phyloP scores from a whole-genome alignment of 306 rosid genomes.

The Gastrolobium bilobum region DNA sequence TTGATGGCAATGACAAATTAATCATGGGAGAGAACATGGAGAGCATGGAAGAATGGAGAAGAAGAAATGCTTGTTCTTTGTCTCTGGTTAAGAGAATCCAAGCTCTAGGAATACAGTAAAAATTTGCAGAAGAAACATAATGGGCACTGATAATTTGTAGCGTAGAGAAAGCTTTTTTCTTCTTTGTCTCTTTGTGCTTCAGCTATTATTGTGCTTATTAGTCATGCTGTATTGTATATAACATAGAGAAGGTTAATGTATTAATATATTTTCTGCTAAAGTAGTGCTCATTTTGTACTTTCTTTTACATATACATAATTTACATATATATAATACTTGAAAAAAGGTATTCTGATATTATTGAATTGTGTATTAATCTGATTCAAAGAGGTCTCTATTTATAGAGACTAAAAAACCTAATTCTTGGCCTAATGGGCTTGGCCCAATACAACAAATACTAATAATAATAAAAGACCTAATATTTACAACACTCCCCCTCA shows the following conservation, averaged over 20 bases:
- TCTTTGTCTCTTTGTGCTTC: slow-evolving; percentile 33
- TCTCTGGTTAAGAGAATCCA: slow-evolving; percentile 74
- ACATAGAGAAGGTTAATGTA: slow-evolving; percentile 31
- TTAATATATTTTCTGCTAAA: slow-evolving; percentile 37
- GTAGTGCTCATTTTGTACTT: slow-evolving; percentile 4
- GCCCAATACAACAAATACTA: too few species aligned
- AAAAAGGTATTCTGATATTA: too few species aligned
- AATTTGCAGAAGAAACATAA: slow-evolving; percentile 10
- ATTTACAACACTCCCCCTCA: too few species aligned
- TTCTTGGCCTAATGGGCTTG: too few species aligned
- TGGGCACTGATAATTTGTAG: slow-evolving; percentile 35
- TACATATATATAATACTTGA: too few species aligned
- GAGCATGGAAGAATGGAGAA: slow-evolving; percentile 72
- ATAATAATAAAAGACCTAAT: too few species aligned
- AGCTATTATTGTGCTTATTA: slow-evolving; percentile 10
- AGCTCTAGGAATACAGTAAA: slow-evolving; percentile 87
- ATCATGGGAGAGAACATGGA: slow-evolving; percentile 57
- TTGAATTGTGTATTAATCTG: too few species aligned
- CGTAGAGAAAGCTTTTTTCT: slow-evolving; percentile 9
- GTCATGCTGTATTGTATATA: slow-evolving; percentile 39
- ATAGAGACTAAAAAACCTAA: too few species aligned
- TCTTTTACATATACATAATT: not conserved
- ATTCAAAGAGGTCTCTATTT: too few species aligned
- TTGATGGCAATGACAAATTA: slow-evolving; percentile 73
- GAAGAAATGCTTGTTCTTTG: slow-evolving; percentile 66